phyloP scores from a whole-genome alignment of 768 basidiomycete species.

The Artomyces pyxidatus region DNA sequence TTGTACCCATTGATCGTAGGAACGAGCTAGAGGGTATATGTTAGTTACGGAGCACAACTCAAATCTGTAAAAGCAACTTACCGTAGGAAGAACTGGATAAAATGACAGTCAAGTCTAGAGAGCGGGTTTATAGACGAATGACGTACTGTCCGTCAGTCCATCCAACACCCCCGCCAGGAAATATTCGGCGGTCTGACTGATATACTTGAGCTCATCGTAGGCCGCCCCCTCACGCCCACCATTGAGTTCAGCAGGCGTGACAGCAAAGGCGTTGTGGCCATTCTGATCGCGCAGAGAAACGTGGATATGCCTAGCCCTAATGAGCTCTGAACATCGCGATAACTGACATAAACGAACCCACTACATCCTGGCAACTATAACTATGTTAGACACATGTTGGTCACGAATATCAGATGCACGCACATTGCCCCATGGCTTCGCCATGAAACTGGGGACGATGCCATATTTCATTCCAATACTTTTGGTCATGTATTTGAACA shows the following conservation, averaged over 20 bases:
- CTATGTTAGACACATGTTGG: background rate
- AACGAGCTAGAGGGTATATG: constrained; percentile 42
- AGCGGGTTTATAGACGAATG: background rate
- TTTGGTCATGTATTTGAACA: constrained; percentile 92
- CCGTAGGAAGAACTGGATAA: constrained; percentile 12
- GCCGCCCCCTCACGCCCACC: constrained; percentile 62
- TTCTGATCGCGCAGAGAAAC: constrained; percentile 67
- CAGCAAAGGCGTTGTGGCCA: constrained; percentile 77
- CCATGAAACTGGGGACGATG: constrained; percentile 95
- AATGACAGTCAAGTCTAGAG: background rate
- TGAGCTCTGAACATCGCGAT: background rate
- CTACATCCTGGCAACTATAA: constrained; percentile 87
- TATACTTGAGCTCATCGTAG: constrained; percentile 74
- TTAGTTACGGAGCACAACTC: background rate
- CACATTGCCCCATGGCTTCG: constrained; percentile 92
- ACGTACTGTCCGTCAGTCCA: constrained; percentile 81
- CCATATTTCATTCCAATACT: constrained; percentile 85
- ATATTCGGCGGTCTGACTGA: constrained; percentile 79
- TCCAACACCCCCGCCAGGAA: constrained; percentile 93
- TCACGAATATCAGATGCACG: background rate
- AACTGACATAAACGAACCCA: constrained; percentile 44
- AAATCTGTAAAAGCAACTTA: background rate
- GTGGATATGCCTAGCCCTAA: constrained; percentile 67
- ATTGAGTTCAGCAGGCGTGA: constrained; percentile 50
- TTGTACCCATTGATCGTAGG: constrained; percentile 98